Evolutionary conservation across 192 early-diverging fungal genomes (phyloP).

Genomic region (Chytriomyces sp.): DNA sequence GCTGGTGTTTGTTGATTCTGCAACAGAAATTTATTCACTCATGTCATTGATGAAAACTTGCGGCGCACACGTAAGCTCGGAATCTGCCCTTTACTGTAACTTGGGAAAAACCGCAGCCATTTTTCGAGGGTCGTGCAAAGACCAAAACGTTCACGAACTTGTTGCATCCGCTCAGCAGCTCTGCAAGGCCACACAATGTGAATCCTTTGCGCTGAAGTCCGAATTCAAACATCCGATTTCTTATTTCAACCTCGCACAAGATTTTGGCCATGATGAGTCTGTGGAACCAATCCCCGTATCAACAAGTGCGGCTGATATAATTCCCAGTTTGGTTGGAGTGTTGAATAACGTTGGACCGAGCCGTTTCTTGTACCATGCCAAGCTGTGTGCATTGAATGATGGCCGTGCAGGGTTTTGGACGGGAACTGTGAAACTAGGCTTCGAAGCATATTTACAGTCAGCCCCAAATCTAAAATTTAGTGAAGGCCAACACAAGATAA

Average conservation of each 20-base stretch:
- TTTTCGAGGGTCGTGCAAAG: conserved; percentile 16
- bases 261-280: conserved; percentile 2
- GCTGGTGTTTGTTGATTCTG: conserved; percentile 7
- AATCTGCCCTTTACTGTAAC: background rate
- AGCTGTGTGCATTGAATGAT: background rate
- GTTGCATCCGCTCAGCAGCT: conserved; percentile 3
- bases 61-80: background rate
- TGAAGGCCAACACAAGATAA: background rate
- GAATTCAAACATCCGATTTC: conserved; percentile 9
- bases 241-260: conserved; percentile 13
- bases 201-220: conserved; percentile 22
- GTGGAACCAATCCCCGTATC: background rate
- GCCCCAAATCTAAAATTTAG: conserved; percentile 2
- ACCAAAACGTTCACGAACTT: background rate
- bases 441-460: background rate
- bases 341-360: conserved; percentile 5
- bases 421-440: background rate
- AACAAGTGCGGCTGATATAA: background rate
- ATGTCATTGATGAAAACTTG: background rate
- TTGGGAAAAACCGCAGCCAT: conserved; percentile 19
- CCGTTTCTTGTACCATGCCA: background rate
- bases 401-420: background rate
- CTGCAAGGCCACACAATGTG: conserved; percentile 1
- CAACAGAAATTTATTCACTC: background rate
- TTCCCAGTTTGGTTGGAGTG: conserved; percentile 1